A percentile compares a stretch with the other conserved stretches of the same genome.
phyloP scores from a whole-genome alignment of 371 early-diverging fungal species.

The Capillidium heterosporum region DNA sequence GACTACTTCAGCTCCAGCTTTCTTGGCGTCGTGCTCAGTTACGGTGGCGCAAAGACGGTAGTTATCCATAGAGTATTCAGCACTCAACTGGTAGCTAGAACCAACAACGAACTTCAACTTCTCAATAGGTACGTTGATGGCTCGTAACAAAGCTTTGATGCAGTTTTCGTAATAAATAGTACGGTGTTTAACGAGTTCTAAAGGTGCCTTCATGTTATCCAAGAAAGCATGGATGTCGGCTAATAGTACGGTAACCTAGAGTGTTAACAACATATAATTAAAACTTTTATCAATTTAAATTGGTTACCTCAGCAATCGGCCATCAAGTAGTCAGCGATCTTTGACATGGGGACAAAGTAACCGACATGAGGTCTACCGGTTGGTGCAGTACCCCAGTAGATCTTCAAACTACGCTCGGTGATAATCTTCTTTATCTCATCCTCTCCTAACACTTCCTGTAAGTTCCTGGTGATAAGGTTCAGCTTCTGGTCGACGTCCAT shows the following conservation, averaged over 20 bases:
- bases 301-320: conserved; percentile 73
- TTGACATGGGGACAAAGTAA: conserved; percentile 96
- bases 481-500: conserved; percentile 41
- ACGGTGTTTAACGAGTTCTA: conserved; percentile 79
- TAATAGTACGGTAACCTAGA: conserved; percentile 79
- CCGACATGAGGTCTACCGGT: conserved; percentile 98
- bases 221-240: conserved; percentile 99
- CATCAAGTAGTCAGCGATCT: conserved; percentile 93
- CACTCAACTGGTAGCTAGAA: conserved; percentile 70
- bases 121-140: conserved; percentile 82
- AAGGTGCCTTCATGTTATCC: conserved; percentile 98
- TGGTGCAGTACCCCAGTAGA: conserved; percentile 99
- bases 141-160: conserved; percentile 79
- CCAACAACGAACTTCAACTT: conserved; percentile 91
- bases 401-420: conserved; percentile 71
- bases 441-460: conserved; percentile 92
- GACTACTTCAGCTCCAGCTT: conserved; percentile 99
- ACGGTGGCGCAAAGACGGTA: conserved; percentile 78
- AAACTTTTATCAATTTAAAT: background rate
- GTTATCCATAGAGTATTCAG: conserved; percentile 88
- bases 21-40: conserved; percentile 93
- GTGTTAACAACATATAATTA: background rate
- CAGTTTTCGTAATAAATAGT: conserved; percentile 88
- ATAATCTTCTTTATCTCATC: conserved; percentile 79
- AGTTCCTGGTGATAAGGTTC: conserved; percentile 81